A percentile compares a stretch with the other conserved stretches of the same genome.
Evolutionary conservation across 2,329 filamentous ascomycete genomes (phyloP).

Genomic region (Fusarium protoensiforme): DNA sequence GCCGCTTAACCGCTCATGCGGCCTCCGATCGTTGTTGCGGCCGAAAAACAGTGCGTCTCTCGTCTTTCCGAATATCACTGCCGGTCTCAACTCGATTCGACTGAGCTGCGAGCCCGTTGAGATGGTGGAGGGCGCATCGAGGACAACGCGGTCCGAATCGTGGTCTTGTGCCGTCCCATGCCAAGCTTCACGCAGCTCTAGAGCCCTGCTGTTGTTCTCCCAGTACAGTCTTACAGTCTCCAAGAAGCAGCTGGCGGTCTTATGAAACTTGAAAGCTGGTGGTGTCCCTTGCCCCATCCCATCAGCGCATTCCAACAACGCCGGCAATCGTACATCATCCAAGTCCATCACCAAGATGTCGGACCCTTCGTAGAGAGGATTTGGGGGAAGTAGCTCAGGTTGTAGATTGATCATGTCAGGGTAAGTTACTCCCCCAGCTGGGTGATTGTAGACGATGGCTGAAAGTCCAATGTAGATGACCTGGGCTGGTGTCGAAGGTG

Average conservation of each 20-base stretch:
- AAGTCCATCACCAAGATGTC: background rate
- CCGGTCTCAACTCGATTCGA: background rate
- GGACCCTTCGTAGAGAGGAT: background rate
- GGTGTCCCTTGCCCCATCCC: background rate
- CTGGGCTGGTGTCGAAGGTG: background rate
- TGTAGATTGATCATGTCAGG: background rate
- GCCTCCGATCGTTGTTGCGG: background rate
- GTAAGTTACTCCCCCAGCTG: background rate
- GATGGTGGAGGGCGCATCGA: background rate
- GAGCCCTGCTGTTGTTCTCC: background rate
- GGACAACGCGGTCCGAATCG: too few relatives aligned
- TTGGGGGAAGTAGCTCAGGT: background rate
- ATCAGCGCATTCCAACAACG: background rate
- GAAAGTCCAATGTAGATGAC: background rate
- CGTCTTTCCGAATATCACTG: constrained; percentile 5
- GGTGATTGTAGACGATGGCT: background rate
- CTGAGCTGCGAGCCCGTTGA: background rate
- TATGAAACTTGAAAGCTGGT: background rate
- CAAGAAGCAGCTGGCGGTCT: background rate
- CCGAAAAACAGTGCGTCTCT: background rate
- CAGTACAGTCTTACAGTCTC: background rate
- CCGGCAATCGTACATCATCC: constrained; percentile 3
- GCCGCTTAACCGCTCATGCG: background rate
- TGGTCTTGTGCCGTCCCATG: background rate
- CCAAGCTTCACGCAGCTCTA: background rate